Percentiles rank a stretch among this genome's conserved stretches.
Conservation (phyloP, 2,329 filamentous ascomycete genomes). For the Phaeosphaeriaceae sp. region DNA sequence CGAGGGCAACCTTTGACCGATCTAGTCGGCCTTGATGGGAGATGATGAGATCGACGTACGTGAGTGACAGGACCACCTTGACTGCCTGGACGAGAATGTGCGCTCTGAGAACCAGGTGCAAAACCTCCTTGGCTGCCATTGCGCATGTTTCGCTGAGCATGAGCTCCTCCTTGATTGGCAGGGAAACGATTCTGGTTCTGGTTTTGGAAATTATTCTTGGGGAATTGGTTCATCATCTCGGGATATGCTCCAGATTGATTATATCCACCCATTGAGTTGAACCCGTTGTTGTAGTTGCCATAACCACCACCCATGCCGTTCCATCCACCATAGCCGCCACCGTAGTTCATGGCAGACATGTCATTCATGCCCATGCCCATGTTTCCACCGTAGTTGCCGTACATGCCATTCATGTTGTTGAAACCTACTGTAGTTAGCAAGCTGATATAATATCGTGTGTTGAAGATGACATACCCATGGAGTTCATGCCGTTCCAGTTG, state of each 20-base stretch:
- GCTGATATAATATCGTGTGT: background rate
- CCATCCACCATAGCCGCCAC: conserved; percentile 69
- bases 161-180: conserved; percentile 68
- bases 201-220: conserved; percentile 71
- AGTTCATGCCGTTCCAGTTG: conserved; percentile 76
- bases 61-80: conserved; percentile 34
- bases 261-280: conserved; percentile 60
- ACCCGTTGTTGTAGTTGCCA: conserved; percentile 60
- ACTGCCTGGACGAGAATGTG: conserved; percentile 40
- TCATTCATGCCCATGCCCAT: conserved; percentile 78
- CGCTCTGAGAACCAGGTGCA: conserved; percentile 35
- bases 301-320: conserved; percentile 76
- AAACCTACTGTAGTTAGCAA: conserved; percentile 33
- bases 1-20: conserved; percentile 13
- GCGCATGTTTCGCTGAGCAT: conserved; percentile 48
- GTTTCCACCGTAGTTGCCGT: conserved; percentile 73
- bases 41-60: conserved; percentile 42
- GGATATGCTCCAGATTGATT: conserved; percentile 59
- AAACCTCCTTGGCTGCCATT: conserved; percentile 50
- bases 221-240: conserved; percentile 61
- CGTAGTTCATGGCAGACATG: conserved; percentile 71
- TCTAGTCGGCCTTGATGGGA: conserved; percentile 15
- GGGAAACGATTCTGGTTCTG: conserved; percentile 77
- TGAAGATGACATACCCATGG: conserved; percentile 76
- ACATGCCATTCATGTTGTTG: conserved; percentile 75